Conservation (phyloP, 2,329 filamentous ascomycete species). For the Aschersonia sp. region DNA sequence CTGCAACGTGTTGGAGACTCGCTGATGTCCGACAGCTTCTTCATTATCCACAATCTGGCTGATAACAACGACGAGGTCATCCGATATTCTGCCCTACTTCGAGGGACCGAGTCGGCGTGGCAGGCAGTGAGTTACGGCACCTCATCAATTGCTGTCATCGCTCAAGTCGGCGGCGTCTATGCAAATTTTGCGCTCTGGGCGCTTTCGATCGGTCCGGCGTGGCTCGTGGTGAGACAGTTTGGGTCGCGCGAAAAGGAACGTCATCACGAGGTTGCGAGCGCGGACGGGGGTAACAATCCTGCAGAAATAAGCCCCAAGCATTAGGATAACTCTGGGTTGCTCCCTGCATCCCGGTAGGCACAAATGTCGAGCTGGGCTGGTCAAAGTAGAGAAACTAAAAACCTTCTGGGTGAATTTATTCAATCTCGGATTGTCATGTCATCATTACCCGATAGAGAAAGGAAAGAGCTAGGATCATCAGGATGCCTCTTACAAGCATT, state of each 20-base stretch:
- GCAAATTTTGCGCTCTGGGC: constrained; percentile 59
- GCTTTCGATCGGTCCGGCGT: constrained; percentile 47
- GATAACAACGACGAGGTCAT: constrained; percentile 47
- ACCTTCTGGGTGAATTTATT: too few relatives aligned
- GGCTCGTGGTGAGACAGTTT: constrained; percentile 44
- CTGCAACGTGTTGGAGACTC: background rate
- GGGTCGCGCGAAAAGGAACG: constrained; percentile 1
- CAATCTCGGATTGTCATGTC: too few relatives aligned
- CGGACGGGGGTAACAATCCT: background rate
- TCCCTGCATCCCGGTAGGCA: too few relatives aligned
- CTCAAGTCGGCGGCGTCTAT: constrained; percentile 51
- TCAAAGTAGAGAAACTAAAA: too few relatives aligned
- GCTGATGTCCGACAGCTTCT: constrained; percentile 31
- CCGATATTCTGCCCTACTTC: constrained; percentile 50
- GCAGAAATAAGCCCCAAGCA: too few relatives aligned
- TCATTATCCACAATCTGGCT: constrained; percentile 53
- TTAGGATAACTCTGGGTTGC: too few relatives aligned
- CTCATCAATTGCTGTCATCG: constrained; percentile 46
- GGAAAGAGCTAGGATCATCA: too few relatives aligned
- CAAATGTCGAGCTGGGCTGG: too few relatives aligned
- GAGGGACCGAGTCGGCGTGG: constrained; percentile 58
- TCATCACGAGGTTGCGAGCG: background rate
- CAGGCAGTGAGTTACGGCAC: constrained; percentile 61
- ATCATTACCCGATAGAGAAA: too few relatives aligned
- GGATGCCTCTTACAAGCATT: background rate